Evolutionary conservation across 2,329 filamentous ascomycete genomes (phyloP).

Genomic region (Curvularia lunata): DNA sequence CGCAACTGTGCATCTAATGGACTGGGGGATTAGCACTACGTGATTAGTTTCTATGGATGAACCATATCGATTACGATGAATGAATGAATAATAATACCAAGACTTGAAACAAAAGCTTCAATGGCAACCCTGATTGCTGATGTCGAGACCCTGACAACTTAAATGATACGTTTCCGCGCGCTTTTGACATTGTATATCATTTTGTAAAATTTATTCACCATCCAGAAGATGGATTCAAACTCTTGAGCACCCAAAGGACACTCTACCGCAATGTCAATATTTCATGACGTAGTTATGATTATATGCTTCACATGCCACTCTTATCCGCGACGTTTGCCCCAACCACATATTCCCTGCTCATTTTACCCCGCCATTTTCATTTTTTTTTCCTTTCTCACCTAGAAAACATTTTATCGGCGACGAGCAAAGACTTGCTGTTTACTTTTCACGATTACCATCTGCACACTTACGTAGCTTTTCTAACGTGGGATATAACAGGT

Average conservation of each 20-base stretch:
- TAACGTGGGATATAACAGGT: too few relatives aligned
- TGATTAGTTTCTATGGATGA: background rate
- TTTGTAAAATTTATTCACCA: too few relatives aligned
- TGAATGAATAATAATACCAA: background rate
- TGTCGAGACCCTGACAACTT: too few relatives aligned
- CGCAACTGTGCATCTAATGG: background rate
- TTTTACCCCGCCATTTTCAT: conserved; percentile 1
- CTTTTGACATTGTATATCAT: too few relatives aligned
- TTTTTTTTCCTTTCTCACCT: too few relatives aligned
- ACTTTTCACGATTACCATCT: too few relatives aligned
- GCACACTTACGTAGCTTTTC: too few relatives aligned
- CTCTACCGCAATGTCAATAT: background rate
- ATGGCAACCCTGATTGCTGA: too few relatives aligned
- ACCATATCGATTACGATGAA: background rate
- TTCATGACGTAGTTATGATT: background rate
- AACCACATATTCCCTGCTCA: background rate
- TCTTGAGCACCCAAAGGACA: background rate
- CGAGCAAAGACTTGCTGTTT: too few relatives aligned
- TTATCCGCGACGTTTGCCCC: background rate
- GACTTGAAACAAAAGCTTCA: too few relatives aligned
- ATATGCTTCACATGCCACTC: background rate
- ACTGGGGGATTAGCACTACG: background rate
- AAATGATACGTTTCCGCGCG: too few relatives aligned
- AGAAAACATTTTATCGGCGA: too few relatives aligned
- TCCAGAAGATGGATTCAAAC: background rate